These are phyloP conservation scores for Nakazawaea populi DNA, from an alignment of 805 yeast species.

Conservation along the genomic window DNA sequence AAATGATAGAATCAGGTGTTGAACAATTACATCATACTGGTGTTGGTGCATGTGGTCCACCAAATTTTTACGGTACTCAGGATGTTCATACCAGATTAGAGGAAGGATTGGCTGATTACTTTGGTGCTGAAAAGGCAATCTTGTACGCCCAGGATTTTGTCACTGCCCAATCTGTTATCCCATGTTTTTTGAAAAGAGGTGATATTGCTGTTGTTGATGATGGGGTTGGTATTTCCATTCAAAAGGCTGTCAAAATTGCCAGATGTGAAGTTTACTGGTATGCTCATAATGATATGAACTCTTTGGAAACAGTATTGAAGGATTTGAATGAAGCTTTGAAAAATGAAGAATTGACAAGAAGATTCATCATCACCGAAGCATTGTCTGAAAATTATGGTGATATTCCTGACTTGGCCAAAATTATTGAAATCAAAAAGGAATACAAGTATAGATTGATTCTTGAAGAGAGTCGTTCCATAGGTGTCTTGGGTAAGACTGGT, in stretches of 20 bases:
- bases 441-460: constrained; percentile 82
- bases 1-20: constrained; percentile 48
- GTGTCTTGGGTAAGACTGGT: constrained; percentile 80
- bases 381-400: constrained; percentile 80
- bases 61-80: constrained; percentile 94
- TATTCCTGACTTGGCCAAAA: constrained; percentile 58
- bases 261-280: constrained; percentile 81
- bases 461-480: constrained; percentile 85
- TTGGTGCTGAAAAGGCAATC: constrained; percentile 74
- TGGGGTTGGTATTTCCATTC: constrained; percentile 67
- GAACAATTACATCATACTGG: constrained; percentile 64
- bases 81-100: constrained; percentile 83
- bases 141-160: constrained; percentile 91
- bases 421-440: constrained; percentile 70
- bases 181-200: constrained; percentile 93
- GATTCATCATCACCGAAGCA: constrained; percentile 90
- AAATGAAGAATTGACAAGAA: constrained; percentile 77
- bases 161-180: constrained; percentile 81
- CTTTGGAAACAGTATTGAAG: constrained; percentile 62
- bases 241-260: constrained; percentile 82
- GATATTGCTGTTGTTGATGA: constrained; percentile 87
- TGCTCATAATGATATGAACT: constrained; percentile 84
- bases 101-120: constrained; percentile 64
- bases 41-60: constrained; percentile 98
- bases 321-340: constrained; percentile 55